A percentile compares a stretch with the other conserved stretches of the same genome.
Evolutionary conservation across 2,329 filamentous ascomycete genomes (phyloP).

Genomic region (Aspergillus bombycis): DNA sequence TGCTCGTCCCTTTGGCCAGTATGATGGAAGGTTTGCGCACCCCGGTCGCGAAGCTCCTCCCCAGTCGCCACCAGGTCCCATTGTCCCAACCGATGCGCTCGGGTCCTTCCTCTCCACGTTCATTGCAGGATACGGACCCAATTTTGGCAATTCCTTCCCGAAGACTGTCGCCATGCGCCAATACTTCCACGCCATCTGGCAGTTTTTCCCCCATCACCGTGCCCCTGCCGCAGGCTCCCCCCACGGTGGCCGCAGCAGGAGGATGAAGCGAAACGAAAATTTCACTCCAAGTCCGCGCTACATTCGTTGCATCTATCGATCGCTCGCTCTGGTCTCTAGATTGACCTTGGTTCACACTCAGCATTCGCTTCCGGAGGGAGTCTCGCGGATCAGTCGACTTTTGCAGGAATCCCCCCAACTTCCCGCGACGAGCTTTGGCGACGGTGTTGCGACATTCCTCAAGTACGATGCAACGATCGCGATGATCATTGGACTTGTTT

Average conservation of each 20-base stretch:
- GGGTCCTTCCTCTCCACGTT: slow-evolving; percentile 7
- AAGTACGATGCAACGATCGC: slow-evolving; percentile 15
- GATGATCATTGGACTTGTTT: slow-evolving; percentile 8
- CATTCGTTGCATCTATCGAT: not conserved
- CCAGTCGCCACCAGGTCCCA: not conserved
- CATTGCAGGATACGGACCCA: slow-evolving; percentile 3
- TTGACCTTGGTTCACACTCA: slow-evolving; percentile 5
- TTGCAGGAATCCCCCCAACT: not conserved
- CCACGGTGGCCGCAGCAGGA: not conserved
- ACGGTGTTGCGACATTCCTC: slow-evolving; percentile 4
- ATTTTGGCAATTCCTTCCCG: slow-evolving; percentile 10
- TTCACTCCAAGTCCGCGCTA: not conserved
- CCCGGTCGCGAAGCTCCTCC: slow-evolving; percentile 6
- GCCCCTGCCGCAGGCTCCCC: slow-evolving; percentile 6
- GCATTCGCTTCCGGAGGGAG: not conserved
- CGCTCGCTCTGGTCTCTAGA: not conserved
- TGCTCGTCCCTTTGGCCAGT: slow-evolving; percentile 9
- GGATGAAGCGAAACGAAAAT: not conserved
- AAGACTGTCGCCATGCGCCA: slow-evolving; percentile 1
- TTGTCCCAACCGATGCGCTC: not conserved
- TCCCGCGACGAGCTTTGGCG: not conserved
- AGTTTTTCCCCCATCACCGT: slow-evolving; percentile 15
- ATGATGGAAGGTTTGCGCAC: slow-evolving; percentile 3
- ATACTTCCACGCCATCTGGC: slow-evolving; percentile 16
- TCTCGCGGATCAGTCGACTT: not conserved